phyloP scores from a whole-genome alignment of 2,329 filamentous ascomycete genomes.

The Leptographium galeiforme region DNA sequence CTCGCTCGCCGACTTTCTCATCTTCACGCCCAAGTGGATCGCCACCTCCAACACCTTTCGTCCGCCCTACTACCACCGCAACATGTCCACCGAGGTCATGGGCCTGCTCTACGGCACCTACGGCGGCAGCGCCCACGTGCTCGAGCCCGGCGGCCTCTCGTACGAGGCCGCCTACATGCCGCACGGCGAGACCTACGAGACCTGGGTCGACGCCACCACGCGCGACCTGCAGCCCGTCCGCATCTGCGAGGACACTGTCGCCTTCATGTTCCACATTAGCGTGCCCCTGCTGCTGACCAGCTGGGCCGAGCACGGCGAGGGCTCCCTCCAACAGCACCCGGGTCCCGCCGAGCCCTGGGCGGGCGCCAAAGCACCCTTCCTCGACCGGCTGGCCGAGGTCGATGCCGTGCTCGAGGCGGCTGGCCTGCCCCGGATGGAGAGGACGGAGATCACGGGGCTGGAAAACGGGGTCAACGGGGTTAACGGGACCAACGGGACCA shows the following conservation, averaged over 20 bases:
- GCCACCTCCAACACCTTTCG: conserved; percentile 49
- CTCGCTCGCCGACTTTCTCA: conserved; percentile 49
- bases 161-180: conserved; percentile 23
- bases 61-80: conserved; percentile 53
- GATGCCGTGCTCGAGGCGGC: conserved; percentile 17
- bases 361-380: conserved; percentile 3
- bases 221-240: conserved; percentile 3
- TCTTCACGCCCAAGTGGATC: conserved; percentile 55
- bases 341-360: conserved; percentile 1
- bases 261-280: conserved; percentile 10
- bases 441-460: not conserved
- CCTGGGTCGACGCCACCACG: conserved; percentile 16
- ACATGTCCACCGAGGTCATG: conserved; percentile 44
- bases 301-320: not conserved
- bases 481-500: not conserved
- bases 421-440: not conserved
- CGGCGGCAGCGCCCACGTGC: conserved; percentile 15
- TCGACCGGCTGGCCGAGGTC: conserved; percentile 1
- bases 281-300: conserved; percentile 4
- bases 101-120: conserved; percentile 30
- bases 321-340: not conserved
- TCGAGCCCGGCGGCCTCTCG: conserved; percentile 18
- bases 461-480: not conserved
- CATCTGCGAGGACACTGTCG: conserved; percentile 4
- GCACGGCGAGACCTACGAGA: conserved; percentile 21